Evolutionary conservation across 495 filamentous ascomycete species (phyloP).

Genomic region (Penicillium macrosclerotiorum): DNA sequence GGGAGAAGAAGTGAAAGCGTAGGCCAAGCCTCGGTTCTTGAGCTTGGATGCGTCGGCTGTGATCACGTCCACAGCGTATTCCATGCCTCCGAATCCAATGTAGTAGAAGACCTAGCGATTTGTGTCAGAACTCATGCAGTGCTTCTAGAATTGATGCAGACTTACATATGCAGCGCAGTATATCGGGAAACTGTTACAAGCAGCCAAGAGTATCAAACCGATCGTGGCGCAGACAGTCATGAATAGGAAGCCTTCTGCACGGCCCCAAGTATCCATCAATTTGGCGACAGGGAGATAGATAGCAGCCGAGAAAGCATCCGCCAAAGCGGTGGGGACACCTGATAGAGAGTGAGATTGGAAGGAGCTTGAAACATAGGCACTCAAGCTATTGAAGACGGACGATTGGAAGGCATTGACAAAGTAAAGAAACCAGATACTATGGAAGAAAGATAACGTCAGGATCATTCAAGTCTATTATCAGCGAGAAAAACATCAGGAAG

Average conservation of each 20-base stretch:
- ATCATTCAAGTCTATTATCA: too few relatives aligned
- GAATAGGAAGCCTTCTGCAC: constrained; percentile 51
- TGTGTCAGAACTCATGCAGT: not conserved
- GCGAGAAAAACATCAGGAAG: not conserved
- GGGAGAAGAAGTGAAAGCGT: constrained; percentile 55
- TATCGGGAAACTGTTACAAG: constrained; percentile 38
- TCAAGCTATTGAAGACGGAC: constrained; percentile 19
- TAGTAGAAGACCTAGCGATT: constrained; percentile 36
- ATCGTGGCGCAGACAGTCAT: constrained; percentile 32
- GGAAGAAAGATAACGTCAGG: not conserved
- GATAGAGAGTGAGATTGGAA: constrained; percentile 56
- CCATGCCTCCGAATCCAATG: constrained; percentile 50
- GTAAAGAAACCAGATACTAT: constrained; percentile 39
- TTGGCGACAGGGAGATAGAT: constrained; percentile 58
- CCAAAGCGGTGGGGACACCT: constrained; percentile 52
- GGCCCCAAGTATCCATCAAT: constrained; percentile 63
- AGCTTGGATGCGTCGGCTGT: constrained; percentile 57
- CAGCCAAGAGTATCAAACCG: constrained; percentile 43
- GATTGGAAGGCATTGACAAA: constrained; percentile 40
- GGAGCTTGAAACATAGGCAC: constrained; percentile 35
- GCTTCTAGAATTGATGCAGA: too few relatives aligned
- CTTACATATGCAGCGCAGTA: constrained; percentile 46
- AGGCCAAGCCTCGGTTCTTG: constrained; percentile 54
- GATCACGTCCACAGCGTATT: constrained; percentile 51
- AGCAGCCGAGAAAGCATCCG: constrained; percentile 32